These are phyloP conservation scores for Xylariaceae sp. DNA, from an alignment of 2,329 filamentous ascomycete species.

Conservation along the genomic window DNA sequence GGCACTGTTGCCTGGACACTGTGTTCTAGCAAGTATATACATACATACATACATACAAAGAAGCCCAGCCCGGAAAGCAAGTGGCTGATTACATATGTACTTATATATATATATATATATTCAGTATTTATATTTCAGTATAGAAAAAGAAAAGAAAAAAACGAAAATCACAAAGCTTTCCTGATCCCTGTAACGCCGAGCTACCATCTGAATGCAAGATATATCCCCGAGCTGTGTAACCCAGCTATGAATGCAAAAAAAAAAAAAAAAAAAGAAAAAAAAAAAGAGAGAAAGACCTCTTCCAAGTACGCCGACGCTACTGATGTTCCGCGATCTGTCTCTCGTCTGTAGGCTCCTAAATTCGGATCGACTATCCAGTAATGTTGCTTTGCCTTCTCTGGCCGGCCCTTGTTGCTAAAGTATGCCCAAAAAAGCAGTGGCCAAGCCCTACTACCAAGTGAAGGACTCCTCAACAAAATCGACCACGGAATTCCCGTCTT, in stretches of 20 bases:
- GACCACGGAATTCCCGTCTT: slow-evolving; percentile 63
- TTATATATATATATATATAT: not conserved
- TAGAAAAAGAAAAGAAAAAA: not conserved
- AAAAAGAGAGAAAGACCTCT: no score
- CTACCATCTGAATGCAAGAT: not conserved
- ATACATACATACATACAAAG: no score
- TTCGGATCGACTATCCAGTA: slow-evolving; percentile 2
- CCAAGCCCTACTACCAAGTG: slow-evolving; percentile 54
- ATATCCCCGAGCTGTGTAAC: no score
- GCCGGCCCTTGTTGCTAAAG: not conserved
- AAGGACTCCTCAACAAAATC: slow-evolving; percentile 82
- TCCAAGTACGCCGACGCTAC: not conserved
- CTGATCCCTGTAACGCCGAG: not conserved
- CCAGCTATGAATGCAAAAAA: not conserved
- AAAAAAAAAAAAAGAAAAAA: slow-evolving; percentile 7
- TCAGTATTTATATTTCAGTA: not conserved
- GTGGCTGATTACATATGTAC: not conserved
- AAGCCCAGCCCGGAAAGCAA: not conserved
- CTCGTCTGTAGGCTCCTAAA: not conserved
- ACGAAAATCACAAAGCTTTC: not conserved
- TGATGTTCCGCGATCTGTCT: not conserved
- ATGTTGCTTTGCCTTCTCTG: not conserved
- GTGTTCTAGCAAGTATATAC: not conserved
- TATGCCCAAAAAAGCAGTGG: not conserved
- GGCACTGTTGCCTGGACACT: not conserved